Evolutionary conservation across 176 grass and related monocot genomes (phyloP).

Genomic region (Avena eriantha): DNA sequence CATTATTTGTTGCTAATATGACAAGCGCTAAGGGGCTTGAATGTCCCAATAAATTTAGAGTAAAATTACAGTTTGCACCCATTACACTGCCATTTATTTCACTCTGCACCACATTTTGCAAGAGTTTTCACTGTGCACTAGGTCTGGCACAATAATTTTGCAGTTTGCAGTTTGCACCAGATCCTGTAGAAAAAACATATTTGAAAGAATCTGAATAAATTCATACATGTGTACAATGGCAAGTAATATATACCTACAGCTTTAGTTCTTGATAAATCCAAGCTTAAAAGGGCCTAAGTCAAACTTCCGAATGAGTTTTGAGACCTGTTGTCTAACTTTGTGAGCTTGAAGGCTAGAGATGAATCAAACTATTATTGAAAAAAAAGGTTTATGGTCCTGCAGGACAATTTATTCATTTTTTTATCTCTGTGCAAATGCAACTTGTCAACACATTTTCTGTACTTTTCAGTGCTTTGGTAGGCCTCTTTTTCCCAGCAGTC

Average conservation of each 20-base stretch:
- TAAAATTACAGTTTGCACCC: not conserved
- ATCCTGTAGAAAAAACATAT: constrained; percentile 10
- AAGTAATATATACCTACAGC: not conserved
- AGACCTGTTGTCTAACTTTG: constrained; percentile 14
- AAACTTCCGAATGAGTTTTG: constrained; percentile 22
- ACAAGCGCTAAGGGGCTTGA: not conserved
- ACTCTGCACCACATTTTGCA: not conserved
- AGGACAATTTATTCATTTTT: not conserved
- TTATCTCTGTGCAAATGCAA: constrained; percentile 25
- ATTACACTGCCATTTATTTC: not conserved
- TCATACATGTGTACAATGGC: not conserved
- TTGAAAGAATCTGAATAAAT: not conserved
- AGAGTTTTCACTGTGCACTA: not conserved
- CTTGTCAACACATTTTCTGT: constrained; percentile 38
- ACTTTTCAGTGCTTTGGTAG: constrained; percentile 90
- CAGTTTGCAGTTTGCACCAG: constrained; percentile 13
- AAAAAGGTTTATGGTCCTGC: not conserved
- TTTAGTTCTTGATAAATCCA: not conserved
- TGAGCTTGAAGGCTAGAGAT: constrained; percentile 16
- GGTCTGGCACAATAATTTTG: constrained; percentile 7
- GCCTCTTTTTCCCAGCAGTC: constrained; percentile 97
- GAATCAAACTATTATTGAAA: not conserved
- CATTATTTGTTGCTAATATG: constrained; percentile 10
- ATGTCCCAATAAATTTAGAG: not conserved
- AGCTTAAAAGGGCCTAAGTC: not conserved